Base-by-base conservation (phyloP, 2,329 filamentous ascomycete species). In the Fusarium incarnatum region DNA sequence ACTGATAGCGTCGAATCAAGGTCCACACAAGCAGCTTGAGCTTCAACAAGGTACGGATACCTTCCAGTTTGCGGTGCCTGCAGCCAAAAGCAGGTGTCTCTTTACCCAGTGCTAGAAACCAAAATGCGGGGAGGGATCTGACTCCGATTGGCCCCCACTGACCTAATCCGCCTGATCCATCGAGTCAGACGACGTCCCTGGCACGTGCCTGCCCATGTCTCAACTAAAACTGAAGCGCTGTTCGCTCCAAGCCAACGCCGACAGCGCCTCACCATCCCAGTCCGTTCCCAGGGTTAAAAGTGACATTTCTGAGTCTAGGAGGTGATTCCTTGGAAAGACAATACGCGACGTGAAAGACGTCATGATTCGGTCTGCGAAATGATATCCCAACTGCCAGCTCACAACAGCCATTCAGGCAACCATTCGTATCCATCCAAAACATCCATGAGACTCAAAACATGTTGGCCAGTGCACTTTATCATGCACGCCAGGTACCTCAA, bases 141-240 rank as follows among this genome's bases (percentile, higher is more conserved):
- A 52, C 71, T 75, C 73, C 73, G 69, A 75, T 75, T 74, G 73
- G 73, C 44, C 71, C 48, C 73, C 66, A 74, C 73, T 27, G 60
- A 47, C 52, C 32, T 40, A 67, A 68, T 72, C 74, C 74, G 73
- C 74, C 72, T 76, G 74, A 76, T 76, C 73, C 71, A 73, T 73
- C 66, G 58, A 76, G 74, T 76, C 74, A 76, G 74, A 76, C 74
- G 74, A 76, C 74, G 69, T 72, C 71, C 72, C 74, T 72, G 66
- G 74, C 74, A 76, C 74, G 74, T 76, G 74, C 74, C 71, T 12
- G 53, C 44, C 56, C 56, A 54, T 73, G 70, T 73, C 68, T 73
- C 70, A 71, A 64, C 58, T 61, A 44, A 37, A 60, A 30, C 57
- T 63, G 48, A 68, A 58, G 62, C 57, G 41, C 67, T 53, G 44